A percentile compares a stretch with the other conserved stretches of the same genome.
phyloP scores from a whole-genome alignment of 1,284 basidiomycete species.

The Peniophora sp. region DNA sequence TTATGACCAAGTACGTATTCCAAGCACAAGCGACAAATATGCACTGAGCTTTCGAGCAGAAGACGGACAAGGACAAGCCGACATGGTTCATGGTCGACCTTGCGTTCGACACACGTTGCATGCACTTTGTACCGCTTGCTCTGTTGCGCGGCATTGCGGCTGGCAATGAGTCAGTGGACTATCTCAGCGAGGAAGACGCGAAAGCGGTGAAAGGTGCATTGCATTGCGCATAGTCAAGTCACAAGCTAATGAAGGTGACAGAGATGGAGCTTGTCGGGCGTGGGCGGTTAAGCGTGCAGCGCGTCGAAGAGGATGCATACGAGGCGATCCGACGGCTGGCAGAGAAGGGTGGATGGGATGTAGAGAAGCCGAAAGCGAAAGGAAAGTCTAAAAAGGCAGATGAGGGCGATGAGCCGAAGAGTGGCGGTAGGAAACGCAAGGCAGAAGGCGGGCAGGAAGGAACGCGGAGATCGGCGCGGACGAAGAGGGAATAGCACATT shows the following conservation, averaged over 20 bases:
- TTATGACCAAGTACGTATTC: slow-evolving; percentile 61
- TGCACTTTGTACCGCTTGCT: slow-evolving; percentile 74
- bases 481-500: not conserved
- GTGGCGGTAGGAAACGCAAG: not conserved
- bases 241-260: slow-evolving; percentile 14
- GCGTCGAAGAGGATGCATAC: slow-evolving; percentile 68
- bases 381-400: slow-evolving; percentile 3
- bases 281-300: slow-evolving; percentile 85
- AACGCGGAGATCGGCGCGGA: slow-evolving; percentile 1
- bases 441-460: slow-evolving; percentile 4
- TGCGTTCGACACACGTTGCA: slow-evolving; percentile 58
- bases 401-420: not conserved
- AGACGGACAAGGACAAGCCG: slow-evolving; percentile 69
- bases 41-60: slow-evolving; percentile 33
- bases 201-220: slow-evolving; percentile 52
- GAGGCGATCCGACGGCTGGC: slow-evolving; percentile 60
- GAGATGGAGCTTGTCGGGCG: slow-evolving; percentile 79
- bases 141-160: slow-evolving; percentile 63
- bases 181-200: slow-evolving; percentile 54
- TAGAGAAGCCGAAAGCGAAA: slow-evolving; percentile 9
- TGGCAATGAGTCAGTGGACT: slow-evolving; percentile 37
- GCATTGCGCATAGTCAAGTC: slow-evolving; percentile 3
- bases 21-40: too few relatives aligned
- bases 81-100: slow-evolving; percentile 95
- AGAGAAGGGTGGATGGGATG: slow-evolving; percentile 66